Conservation (phyloP, 2,329 filamentous ascomycete genomes). For the Paecilomyces variotii region DNA sequence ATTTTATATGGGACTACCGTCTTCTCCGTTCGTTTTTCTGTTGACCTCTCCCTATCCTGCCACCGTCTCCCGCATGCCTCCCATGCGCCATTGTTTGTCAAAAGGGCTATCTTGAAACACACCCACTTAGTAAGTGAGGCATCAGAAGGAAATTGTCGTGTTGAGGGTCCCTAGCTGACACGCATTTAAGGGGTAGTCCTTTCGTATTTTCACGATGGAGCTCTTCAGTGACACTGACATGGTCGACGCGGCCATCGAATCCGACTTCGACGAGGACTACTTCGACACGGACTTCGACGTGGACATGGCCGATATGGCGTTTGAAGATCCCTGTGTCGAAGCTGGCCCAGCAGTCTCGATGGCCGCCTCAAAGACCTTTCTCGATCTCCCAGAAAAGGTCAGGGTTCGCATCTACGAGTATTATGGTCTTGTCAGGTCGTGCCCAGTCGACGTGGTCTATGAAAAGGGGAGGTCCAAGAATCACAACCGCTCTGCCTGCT, state of each 20-base stretch:
- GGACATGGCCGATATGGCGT: not conserved
- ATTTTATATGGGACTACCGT: not conserved
- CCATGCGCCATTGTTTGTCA: not conserved
- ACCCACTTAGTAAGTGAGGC: not conserved
- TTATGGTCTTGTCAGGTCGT: constrained; percentile 13
- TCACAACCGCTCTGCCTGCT: not conserved
- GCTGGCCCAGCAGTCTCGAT: not conserved
- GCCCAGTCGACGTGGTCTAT: constrained; percentile 11
- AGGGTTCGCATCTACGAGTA: constrained; percentile 14
- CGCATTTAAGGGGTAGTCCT: not conserved
- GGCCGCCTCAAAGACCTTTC: constrained; percentile 4
- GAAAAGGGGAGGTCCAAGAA: constrained; percentile 6
- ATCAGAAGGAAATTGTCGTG: not conserved
- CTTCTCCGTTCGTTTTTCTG: not conserved
- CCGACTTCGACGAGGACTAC: not conserved
- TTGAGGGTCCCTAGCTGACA: not conserved
- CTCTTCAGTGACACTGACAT: not conserved
- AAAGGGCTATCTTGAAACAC: not conserved
- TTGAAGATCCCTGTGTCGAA: not conserved
- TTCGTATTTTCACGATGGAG: not conserved
- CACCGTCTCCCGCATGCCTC: not conserved
- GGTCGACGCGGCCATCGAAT: not conserved
- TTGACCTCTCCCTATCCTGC: not conserved
- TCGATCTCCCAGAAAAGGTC: constrained; percentile 13
- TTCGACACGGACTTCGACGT: not conserved